Conservation (phyloP, 495 filamentous ascomycete species). For the Hypoxylon cercidicola region DNA sequence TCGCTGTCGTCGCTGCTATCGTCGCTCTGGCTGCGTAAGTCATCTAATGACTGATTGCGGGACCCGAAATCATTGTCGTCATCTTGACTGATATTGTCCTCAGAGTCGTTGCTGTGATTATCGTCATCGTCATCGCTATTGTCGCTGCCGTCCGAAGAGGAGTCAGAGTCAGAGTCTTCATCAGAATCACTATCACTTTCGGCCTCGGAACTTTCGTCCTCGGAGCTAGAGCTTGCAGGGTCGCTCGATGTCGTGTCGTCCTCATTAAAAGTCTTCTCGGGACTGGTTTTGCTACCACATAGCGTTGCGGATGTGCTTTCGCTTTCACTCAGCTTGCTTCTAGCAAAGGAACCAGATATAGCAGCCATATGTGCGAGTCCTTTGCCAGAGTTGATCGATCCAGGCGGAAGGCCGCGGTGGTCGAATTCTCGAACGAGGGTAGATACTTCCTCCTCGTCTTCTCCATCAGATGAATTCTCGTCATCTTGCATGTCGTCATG, state of each 20-base stretch:
- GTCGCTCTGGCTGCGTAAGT: constrained; percentile 22
- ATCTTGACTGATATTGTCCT: constrained; percentile 17
- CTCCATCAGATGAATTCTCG: constrained; percentile 26
- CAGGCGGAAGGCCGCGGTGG: constrained; percentile 59
- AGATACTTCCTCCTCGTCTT: constrained; percentile 45
- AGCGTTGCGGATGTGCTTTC: constrained; percentile 42
- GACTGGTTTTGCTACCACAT: constrained; percentile 42
- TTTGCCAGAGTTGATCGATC: constrained; percentile 58
- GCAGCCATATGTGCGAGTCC: constrained; percentile 52
- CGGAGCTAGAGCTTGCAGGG: constrained; percentile 29
- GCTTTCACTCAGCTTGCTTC: constrained; percentile 41
- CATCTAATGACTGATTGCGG: constrained; percentile 15
- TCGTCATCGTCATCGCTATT: constrained; percentile 25
- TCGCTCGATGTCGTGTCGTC: constrained; percentile 41
- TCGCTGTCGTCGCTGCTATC: constrained; percentile 35
- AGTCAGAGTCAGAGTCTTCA: neutral
- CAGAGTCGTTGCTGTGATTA: constrained; percentile 17
- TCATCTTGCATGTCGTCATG: constrained; percentile 10
- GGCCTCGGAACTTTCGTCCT: constrained; percentile 17
- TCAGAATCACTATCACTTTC: constrained; percentile 19
- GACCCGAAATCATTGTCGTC: neutral
- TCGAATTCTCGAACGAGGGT: constrained; percentile 56
- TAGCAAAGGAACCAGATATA: constrained; percentile 38
- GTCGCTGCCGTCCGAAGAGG: constrained; percentile 9
- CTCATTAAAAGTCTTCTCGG: constrained; percentile 49